Evolutionary conservation across 2,329 filamentous ascomycete species (phyloP).

Genomic region (Hymenoscyphus salicellus): DNA sequence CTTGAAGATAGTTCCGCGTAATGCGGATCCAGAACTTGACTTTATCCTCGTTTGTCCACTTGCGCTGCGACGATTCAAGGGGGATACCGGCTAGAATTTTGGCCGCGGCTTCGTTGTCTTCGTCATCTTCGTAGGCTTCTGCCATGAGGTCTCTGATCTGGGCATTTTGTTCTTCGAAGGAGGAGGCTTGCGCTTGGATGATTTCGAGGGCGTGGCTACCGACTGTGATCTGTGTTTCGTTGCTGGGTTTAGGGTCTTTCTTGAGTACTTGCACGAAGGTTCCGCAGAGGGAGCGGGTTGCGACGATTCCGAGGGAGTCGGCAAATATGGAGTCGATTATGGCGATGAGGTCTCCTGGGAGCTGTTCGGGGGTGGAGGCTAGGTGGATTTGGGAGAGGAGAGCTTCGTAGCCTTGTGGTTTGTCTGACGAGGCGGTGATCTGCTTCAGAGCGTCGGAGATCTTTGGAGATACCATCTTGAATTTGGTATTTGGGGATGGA

Average conservation of each 20-base stretch:
- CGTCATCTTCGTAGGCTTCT: conserved; percentile 75
- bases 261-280: conserved; percentile 64
- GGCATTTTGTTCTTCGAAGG: conserved; percentile 82
- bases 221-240: conserved; percentile 70
- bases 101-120: conserved; percentile 78
- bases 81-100: conserved; percentile 77
- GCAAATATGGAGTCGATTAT: conserved; percentile 36
- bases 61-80: conserved; percentile 83
- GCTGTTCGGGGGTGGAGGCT: conserved; percentile 20
- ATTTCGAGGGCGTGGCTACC: conserved; percentile 69
- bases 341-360: conserved; percentile 30
- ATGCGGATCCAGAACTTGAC: conserved; percentile 89
- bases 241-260: conserved; percentile 56
- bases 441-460: conserved; percentile 45
- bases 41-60: conserved; percentile 77
- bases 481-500: not conserved
- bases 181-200: conserved; percentile 60
- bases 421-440: conserved; percentile 42
- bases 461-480: conserved; percentile 37
- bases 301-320: conserved; percentile 34
- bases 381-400: conserved; percentile 44
- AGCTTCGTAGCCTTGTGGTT: conserved; percentile 45
- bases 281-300: conserved; percentile 32
- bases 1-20: conserved; percentile 89
- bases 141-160: conserved; percentile 77